A percentile compares a stretch with the other conserved stretches of the same genome.
These are phyloP conservation scores for Sequoiadendron giganteum DNA, from an alignment of 75 land plant species.

Conservation along the genomic window DNA sequence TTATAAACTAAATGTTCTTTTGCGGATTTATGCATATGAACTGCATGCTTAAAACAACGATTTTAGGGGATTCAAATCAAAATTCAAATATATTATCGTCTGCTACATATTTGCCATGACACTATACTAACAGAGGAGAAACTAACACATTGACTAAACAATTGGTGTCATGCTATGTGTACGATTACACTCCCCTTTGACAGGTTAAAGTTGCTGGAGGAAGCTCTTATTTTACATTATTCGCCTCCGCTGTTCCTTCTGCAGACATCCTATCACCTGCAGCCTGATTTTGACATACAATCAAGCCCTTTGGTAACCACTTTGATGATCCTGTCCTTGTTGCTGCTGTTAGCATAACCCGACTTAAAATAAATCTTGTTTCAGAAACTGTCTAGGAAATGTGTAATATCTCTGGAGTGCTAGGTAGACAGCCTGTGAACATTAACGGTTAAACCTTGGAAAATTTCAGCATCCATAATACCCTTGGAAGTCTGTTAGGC, in stretches of 20 bases:
- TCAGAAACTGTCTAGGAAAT: neutral
- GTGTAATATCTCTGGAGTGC: neutral
- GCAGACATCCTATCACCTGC: neutral
- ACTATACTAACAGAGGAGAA: neutral
- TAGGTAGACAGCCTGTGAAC: neutral
- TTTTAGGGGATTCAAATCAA: neutral
- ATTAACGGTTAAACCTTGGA: neutral
- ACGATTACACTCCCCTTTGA: neutral
- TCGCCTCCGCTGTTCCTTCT: neutral
- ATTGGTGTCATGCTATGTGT: neutral
- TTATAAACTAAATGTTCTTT: neutral
- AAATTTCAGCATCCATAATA: neutral
- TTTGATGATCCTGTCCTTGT: neutral
- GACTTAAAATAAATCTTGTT: neutral
- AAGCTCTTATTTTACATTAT: neutral
- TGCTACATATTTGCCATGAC: neutral
- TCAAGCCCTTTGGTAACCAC: neutral
- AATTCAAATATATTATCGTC: neutral
- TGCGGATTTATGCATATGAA: neutral
- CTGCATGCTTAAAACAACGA: neutral
- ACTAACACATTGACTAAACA: neutral
- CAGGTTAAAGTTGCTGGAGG: neutral
- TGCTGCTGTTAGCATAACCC: neutral
- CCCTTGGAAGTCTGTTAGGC: neutral
- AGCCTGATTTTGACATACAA: neutral